A percentile compares a stretch with the other conserved stretches of the same genome.
These are phyloP conservation scores for Phylloporus scabripes DNA, from an alignment of 768 basidiomycete genomes.

Conservation along the genomic window DNA sequence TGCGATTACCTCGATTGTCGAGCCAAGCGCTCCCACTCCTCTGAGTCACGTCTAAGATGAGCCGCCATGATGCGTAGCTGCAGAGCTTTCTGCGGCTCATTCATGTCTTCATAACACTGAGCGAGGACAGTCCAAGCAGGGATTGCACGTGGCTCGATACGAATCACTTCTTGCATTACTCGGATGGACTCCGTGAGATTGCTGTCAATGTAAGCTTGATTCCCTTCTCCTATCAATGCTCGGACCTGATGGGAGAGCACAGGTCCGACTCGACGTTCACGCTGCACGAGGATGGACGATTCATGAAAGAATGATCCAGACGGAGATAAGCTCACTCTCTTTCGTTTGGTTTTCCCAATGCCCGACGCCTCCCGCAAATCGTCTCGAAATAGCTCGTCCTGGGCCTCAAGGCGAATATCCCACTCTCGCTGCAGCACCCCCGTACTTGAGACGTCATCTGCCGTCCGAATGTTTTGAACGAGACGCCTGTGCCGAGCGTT, in stretches of 20 bases:
- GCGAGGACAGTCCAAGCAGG: constrained; percentile 87
- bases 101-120: constrained; percentile 71
- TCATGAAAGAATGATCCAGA: neutral
- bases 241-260: constrained; percentile 65
- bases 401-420: constrained; percentile 67
- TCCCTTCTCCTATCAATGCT: constrained; percentile 77
- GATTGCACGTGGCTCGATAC: constrained; percentile 82
- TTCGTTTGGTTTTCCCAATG: constrained; percentile 48
- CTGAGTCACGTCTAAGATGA: constrained; percentile 76
- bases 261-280: constrained; percentile 49
- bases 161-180: constrained; percentile 87
- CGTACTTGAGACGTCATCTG: constrained; percentile 39
- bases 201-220: constrained; percentile 76
- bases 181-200: constrained; percentile 64
- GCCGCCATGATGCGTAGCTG: constrained; percentile 87
- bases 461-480: constrained; percentile 56
- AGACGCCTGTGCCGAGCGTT: constrained; percentile 46
- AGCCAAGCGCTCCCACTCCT: constrained; percentile 85
- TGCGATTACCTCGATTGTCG: constrained; percentile 61
- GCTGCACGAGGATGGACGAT: constrained; percentile 8
- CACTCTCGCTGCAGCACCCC: constrained; percentile 60
- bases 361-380: constrained; percentile 72
- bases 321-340: constrained; percentile 34
- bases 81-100: constrained; percentile 63
- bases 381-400: constrained; percentile 64